These are phyloP conservation scores for Xylaria sp. DNA, from an alignment of 2,329 filamentous ascomycete genomes.

Conservation along the genomic window DNA sequence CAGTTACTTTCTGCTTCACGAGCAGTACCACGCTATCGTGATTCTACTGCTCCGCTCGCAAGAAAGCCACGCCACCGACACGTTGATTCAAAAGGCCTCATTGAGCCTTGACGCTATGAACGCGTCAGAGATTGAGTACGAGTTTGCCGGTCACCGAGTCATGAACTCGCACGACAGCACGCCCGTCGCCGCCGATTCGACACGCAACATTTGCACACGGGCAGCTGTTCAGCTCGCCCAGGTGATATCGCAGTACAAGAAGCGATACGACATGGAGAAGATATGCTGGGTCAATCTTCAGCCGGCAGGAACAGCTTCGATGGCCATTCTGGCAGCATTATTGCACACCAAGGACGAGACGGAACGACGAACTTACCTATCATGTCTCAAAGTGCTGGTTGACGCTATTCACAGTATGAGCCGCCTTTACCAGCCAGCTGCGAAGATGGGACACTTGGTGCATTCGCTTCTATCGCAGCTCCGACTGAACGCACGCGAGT, in stretches of 20 bases:
- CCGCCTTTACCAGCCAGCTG: constrained; percentile 15
- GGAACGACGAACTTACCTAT: constrained; percentile 9
- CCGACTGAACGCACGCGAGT: neutral
- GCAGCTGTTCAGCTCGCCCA: constrained; percentile 14
- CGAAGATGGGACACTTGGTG: constrained; percentile 7
- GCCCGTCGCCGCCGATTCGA: neutral
- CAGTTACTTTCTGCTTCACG: constrained; percentile 19
- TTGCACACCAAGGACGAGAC: constrained; percentile 10
- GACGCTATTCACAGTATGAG: constrained; percentile 16
- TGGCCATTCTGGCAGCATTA: constrained; percentile 14
- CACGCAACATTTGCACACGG: constrained; percentile 8
- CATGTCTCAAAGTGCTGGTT: constrained; percentile 12
- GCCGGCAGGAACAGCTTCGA: constrained; percentile 13
- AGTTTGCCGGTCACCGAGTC: neutral
- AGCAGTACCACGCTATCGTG: constrained; percentile 14
- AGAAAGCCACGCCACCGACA: neutral
- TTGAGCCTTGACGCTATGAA: neutral
- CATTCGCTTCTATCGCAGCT: constrained; percentile 14
- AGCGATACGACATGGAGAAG: constrained; percentile 13
- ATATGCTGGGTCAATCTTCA: constrained; percentile 15
- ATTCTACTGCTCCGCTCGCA: constrained; percentile 15
- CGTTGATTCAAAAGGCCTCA: neutral
- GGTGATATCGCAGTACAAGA: constrained; percentile 12
- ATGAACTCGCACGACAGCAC: neutral
- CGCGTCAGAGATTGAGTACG: neutral